phyloP scores from a whole-genome alignment of 2,329 filamentous ascomycete genomes.

The Diaporthe sp. region DNA sequence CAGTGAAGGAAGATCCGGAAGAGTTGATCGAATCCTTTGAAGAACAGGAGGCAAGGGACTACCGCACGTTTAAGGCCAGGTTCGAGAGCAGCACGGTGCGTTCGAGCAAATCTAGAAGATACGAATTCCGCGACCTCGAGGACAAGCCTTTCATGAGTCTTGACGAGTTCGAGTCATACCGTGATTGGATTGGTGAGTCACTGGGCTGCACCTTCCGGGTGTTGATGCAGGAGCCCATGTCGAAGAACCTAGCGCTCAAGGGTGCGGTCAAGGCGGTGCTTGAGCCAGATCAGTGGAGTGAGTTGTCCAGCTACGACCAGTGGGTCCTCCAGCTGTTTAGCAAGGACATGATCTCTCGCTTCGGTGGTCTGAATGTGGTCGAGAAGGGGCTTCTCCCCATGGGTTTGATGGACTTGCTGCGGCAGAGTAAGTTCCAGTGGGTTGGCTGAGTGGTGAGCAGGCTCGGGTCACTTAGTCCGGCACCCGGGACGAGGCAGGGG shows the following conservation, averaged over 20 bases:
- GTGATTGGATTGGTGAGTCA: slow-evolving; percentile 50
- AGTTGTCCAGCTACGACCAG: slow-evolving; percentile 50
- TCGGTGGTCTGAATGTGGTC: slow-evolving; percentile 57
- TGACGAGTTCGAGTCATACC: slow-evolving; percentile 54
- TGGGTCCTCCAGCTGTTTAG: slow-evolving; percentile 57
- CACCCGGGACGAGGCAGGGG: not conserved
- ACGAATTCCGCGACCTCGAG: slow-evolving; percentile 38
- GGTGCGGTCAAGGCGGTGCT: slow-evolving; percentile 44
- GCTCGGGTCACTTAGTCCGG: not conserved
- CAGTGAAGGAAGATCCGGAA: slow-evolving; percentile 45
- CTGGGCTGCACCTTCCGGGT: slow-evolving; percentile 48
- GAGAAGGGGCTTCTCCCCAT: slow-evolving; percentile 57
- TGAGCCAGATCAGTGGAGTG: slow-evolving; percentile 35
- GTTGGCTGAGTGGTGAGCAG: slow-evolving; percentile 48
- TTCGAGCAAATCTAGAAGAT: slow-evolving; percentile 32
- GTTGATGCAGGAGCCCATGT: slow-evolving; percentile 49
- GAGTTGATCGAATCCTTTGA: slow-evolving; percentile 48
- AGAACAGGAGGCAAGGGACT: slow-evolving; percentile 52
- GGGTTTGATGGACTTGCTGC: slow-evolving; percentile 55
- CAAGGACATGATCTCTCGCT: slow-evolving; percentile 54
- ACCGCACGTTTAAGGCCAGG: slow-evolving; percentile 48
- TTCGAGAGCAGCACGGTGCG: slow-evolving; percentile 48
- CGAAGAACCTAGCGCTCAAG: slow-evolving; percentile 46
- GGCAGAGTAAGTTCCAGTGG: slow-evolving; percentile 55
- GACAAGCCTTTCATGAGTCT: slow-evolving; percentile 54